Evolutionary conservation across 257 asterid species (phyloP).

Genomic region (Gardenia jasminoides): DNA sequence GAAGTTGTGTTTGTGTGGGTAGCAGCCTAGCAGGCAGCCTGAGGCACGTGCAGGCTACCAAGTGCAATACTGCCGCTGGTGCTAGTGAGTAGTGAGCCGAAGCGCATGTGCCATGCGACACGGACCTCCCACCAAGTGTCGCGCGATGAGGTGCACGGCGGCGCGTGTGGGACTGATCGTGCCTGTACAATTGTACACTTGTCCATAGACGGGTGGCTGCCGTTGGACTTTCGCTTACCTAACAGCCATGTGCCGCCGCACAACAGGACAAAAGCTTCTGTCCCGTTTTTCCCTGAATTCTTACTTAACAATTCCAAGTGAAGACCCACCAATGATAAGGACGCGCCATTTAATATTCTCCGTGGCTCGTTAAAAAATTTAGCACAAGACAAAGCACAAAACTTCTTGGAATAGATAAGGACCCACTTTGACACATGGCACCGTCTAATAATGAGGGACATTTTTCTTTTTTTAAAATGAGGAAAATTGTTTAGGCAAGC

Average conservation of each 20-base stretch:
- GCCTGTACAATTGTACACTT: constrained; percentile 1
- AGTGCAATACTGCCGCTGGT: too few species aligned
- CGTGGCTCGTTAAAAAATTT: background rate
- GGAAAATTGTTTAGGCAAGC: background rate
- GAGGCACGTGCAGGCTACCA: constrained; percentile 16
- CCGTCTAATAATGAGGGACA: background rate
- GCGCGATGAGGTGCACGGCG: constrained; percentile 22
- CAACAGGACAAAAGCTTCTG: constrained; percentile 1
- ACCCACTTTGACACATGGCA: constrained; percentile 7
- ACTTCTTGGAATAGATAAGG: constrained; percentile 3
- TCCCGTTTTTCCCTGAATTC: too few species aligned
- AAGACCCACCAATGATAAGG: constrained; percentile 14
- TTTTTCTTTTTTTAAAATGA: background rate
- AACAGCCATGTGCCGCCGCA: constrained; percentile 38
- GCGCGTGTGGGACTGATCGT: constrained; percentile 24
- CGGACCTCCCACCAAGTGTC: constrained; percentile 30
- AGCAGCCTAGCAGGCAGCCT: background rate
- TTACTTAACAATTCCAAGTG: background rate
- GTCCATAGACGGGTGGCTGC: constrained; percentile 15
- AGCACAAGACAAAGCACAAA: background rate
- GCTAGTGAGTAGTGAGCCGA: background rate
- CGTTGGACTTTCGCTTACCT: constrained; percentile 22
- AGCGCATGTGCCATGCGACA: constrained; percentile 32
- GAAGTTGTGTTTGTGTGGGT: too few species aligned
- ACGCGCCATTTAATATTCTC: background rate